Evolutionary conservation across 805 yeast species (phyloP).

Genomic region (Ogataea pini): DNA sequence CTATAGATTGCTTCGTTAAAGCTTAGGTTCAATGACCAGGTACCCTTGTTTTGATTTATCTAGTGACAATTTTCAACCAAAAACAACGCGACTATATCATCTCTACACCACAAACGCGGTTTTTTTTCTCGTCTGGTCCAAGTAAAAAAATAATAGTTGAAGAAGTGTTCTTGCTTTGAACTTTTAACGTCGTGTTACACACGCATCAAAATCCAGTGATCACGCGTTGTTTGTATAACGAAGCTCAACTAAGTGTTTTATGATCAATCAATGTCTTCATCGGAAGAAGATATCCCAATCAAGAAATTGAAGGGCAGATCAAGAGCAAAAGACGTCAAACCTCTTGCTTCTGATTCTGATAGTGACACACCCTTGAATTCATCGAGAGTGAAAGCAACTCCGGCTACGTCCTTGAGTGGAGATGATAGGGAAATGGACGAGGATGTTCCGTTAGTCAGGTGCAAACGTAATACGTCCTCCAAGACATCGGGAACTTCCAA

Average conservation of each 20-base stretch:
- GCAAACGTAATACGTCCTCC: constrained; percentile 10
- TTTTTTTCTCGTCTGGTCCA: background rate
- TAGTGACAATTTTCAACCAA: background rate
- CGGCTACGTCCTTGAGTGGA: constrained; percentile 21
- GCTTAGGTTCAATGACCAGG: background rate
- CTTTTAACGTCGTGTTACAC: background rate
- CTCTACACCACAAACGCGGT: constrained; percentile 2
- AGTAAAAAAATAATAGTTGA: background rate
- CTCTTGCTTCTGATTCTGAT: constrained; percentile 14
- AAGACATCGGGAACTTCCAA: constrained; percentile 9
- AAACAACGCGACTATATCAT: constrained; percentile 3
- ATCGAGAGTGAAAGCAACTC: constrained; percentile 11
- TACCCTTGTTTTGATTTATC: background rate
- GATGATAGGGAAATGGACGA: constrained; percentile 18
- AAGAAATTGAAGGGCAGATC: constrained; percentile 10
- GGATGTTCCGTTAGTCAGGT: constrained; percentile 15
- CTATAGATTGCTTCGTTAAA: background rate
- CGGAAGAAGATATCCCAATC: constrained; percentile 23
- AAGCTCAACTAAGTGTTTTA: background rate
- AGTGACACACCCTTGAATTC: constrained; percentile 14
- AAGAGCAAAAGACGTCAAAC: constrained; percentile 1
- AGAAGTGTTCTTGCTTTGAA: background rate
- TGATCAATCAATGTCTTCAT: constrained; percentile 18
- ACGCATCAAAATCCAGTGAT: background rate
- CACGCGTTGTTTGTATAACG: background rate